Base-by-base conservation (phyloP, 1,284 basidiomycete genomes). In the Gymnopus androsaceus region DNA sequence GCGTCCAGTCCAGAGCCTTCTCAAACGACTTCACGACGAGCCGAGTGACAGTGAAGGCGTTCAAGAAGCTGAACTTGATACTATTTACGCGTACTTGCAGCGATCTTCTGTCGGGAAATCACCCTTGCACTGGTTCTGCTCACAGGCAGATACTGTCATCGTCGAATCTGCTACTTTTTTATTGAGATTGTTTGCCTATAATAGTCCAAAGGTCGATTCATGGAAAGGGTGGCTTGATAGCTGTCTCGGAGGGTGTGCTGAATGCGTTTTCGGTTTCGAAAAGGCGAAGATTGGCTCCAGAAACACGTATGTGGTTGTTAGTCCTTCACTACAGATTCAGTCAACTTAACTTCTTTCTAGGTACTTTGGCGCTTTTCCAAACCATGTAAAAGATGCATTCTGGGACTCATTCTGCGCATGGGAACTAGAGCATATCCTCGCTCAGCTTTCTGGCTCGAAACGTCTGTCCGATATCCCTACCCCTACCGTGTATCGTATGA, bases 111-210 rank as follows among this genome's bases (percentile, higher is more conserved):
- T 67, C 33, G 64, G 66, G 12, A 74, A 78, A 61, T 75, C 76
- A 28, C 62, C 64, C 38, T 59, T 78, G 44, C 90, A 92, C 63
- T 92, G 90, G 89, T 91, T 88, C 65, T 92, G 90, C 66, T 66
- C 71, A 40, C 74, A 75, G 37, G 87, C 86, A 2, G 71, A 79
- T 49, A 63, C 73, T 17, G 70, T 81, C 36, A 80, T 80, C 0
- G 66, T 77, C 5, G 84, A 80, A 52, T 82, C 86, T 1, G 90
- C 93, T 0, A 85, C 83, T 0, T 95, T 92, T 72, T 78, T 92
- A 47, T 75, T 94, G 50, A 82, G 91, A 58, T 71, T 95, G 42
- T 88, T 90, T 64, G 92, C 92, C 3, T 95, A 92, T 63, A 75
- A 82, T 50, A 83, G 83, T 57, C 66, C 71, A 0, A 74, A 76